Conservation (phyloP, 164 flowering plant species). For the grape (Vitis vinifera) region DNA sequence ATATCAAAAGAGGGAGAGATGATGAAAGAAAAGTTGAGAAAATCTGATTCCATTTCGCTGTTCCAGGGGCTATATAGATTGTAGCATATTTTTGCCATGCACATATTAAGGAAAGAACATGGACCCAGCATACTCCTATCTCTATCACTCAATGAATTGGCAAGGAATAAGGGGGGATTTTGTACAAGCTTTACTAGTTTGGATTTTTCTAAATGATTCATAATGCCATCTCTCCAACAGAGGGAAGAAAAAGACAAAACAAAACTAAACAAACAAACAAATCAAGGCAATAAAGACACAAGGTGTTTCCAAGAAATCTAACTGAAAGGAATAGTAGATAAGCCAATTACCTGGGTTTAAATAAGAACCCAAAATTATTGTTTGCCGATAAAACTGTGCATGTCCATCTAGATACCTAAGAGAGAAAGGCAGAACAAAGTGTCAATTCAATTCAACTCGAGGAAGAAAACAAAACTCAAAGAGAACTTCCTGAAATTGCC, state of each 20-base stretch:
- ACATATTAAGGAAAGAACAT: not conserved
- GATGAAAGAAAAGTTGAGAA: not conserved
- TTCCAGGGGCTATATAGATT: not conserved
- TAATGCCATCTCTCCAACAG: not conserved
- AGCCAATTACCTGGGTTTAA: constrained; percentile 66
- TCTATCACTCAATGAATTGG: not conserved
- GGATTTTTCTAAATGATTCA: not conserved
- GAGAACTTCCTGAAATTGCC: too few species aligned
- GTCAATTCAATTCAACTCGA: not conserved
- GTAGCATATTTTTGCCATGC: not conserved
- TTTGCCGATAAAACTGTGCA: constrained; percentile 78
- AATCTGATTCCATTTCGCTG: not conserved
- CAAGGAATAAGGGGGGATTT: not conserved
- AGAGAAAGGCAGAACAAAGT: not conserved
- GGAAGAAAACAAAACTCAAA: too few species aligned
- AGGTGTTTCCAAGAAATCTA: not conserved
- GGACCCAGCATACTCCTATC: not conserved
- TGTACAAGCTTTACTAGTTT: not conserved
- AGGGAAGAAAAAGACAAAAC: not conserved
- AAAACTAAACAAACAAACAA: not conserved
- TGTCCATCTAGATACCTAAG: constrained; percentile 81
- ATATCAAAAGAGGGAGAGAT: too few species aligned
- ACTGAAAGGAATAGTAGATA: not conserved
- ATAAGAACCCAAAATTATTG: constrained; percentile 71
- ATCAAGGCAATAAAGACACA: not conserved